Percentiles rank a stretch among this genome's conserved stretches.
These are phyloP conservation scores for Scheffersomyces segobiensis DNA, from an alignment of 1,139 yeast species.

Conservation along the genomic window DNA sequence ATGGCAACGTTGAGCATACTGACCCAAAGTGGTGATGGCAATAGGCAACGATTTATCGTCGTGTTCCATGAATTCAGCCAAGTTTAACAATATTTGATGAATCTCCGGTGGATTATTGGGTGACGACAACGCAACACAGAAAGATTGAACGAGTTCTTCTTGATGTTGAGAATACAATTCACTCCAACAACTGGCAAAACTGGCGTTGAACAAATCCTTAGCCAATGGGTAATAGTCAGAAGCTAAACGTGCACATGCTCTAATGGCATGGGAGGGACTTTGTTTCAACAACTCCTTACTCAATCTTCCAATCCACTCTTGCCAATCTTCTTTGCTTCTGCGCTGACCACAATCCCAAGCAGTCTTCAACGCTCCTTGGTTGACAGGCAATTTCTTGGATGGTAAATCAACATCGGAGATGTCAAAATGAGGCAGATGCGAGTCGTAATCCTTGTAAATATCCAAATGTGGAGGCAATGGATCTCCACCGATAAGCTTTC, in stretches of 20 bases:
- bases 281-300: constrained; percentile 86
- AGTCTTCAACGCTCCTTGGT: constrained; percentile 70
- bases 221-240: constrained; percentile 88
- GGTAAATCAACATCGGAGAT: constrained; percentile 68
- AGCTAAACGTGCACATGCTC: constrained; percentile 92
- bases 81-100: constrained; percentile 80
- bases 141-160: constrained; percentile 82
- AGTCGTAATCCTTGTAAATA: constrained; percentile 66
- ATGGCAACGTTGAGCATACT: constrained; percentile 92
- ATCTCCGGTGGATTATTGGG: constrained; percentile 96
- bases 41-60: constrained; percentile 94
- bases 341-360: constrained; percentile 94
- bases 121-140: constrained; percentile 84
- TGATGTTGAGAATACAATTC: constrained; percentile 90
- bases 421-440: constrained; percentile 51
- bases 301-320: constrained; percentile 90
- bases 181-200: constrained; percentile 96
- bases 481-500: constrained; percentile 80
- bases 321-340: constrained; percentile 95
- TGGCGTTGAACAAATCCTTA: constrained; percentile 87
- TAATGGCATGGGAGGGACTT: constrained; percentile 90
- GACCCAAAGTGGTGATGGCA: constrained; percentile 84
- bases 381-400: constrained; percentile 75
- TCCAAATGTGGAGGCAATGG: constrained; percentile 79
- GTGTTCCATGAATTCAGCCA: constrained; percentile 97